phyloP scores from a whole-genome alignment of 2,329 filamentous ascomycete genomes.

The Monosporascus ibericus region DNA sequence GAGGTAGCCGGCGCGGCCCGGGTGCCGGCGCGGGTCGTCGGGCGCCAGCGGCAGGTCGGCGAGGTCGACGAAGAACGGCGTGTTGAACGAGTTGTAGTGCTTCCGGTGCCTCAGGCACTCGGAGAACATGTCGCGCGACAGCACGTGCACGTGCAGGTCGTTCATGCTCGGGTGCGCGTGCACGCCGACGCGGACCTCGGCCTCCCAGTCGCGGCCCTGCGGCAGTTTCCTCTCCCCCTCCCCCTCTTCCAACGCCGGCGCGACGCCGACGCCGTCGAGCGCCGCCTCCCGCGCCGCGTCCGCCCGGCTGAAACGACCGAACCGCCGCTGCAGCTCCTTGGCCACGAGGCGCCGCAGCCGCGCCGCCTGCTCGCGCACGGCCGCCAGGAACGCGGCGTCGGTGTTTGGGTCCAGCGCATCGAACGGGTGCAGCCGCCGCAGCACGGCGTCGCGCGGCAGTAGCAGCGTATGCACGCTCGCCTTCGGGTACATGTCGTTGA shows the following conservation, averaged over 20 bases:
- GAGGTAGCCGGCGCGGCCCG: constrained; percentile 53
- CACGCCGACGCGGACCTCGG: constrained; percentile 70
- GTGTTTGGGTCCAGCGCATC: constrained; percentile 52
- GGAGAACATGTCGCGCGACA: constrained; percentile 74
- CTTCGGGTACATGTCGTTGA: constrained; percentile 84
- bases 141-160: constrained; percentile 83
- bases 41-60: constrained; percentile 70
- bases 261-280: constrained; percentile 40
- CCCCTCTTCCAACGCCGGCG: constrained; percentile 13
- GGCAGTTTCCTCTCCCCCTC: constrained; percentile 46
- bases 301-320: constrained; percentile 55
- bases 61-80: constrained; percentile 73
- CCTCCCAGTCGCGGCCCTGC: constrained; percentile 68
- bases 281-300: constrained; percentile 63
- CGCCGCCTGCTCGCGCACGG: constrained; percentile 54
- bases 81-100: constrained; percentile 90
- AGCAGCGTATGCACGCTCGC: constrained; percentile 78
- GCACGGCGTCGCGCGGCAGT: constrained; percentile 63
- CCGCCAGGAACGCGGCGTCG: constrained; percentile 60
- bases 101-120: constrained; percentile 68
- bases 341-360: constrained; percentile 62
- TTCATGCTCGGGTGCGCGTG: constrained; percentile 89
- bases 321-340: constrained; percentile 64
- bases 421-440: constrained; percentile 65
- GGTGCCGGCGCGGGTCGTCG: constrained; percentile 58